Percentiles rank a stretch among this genome's conserved stretches.
Evolutionary conservation across 1,284 basidiomycete species (phyloP).

Genomic region (Cutaneotrichosporon daszewskae): DNA sequence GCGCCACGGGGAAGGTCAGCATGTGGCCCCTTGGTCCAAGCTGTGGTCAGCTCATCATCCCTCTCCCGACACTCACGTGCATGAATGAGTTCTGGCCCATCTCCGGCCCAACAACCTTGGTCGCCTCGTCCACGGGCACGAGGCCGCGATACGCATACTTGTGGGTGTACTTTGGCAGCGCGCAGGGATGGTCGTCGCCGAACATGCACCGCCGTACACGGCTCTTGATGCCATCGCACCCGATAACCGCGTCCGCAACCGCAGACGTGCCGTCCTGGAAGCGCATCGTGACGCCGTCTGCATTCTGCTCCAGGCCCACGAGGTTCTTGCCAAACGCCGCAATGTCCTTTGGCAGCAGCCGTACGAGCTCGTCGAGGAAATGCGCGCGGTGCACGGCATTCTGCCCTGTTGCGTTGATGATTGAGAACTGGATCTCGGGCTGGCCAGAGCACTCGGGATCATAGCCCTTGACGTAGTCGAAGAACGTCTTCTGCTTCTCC

Average conservation of each 20-base stretch:
- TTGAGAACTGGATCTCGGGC: constrained; percentile 10
- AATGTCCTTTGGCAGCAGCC: constrained; percentile 7
- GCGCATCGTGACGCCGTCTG: constrained; percentile 1
- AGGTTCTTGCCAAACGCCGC: constrained; percentile 15
- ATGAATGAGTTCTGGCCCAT: constrained; percentile 17
- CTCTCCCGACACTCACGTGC: constrained; percentile 7
- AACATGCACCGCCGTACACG: constrained; percentile 8
- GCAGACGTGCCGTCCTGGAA: constrained; percentile 17
- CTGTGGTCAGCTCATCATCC: constrained; percentile 4
- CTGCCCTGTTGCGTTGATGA: constrained; percentile 9
- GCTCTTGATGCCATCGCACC: constrained; percentile 21
- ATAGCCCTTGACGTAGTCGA: constrained; percentile 16
- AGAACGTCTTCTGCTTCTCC: constrained; percentile 7
- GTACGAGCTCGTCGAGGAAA: constrained; percentile 21
- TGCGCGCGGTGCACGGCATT: constrained; percentile 20
- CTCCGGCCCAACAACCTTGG: constrained; percentile 12
- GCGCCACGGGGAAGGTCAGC: constrained; percentile 18
- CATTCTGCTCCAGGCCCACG: neutral
- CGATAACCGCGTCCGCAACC: constrained; percentile 9
- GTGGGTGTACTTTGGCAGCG: constrained; percentile 13
- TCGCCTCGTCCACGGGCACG: constrained; percentile 13
- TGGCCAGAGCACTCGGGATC: neutral
- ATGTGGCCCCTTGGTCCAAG: constrained; percentile 18
- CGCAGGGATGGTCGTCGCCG: constrained; percentile 12
- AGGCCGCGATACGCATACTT: constrained; percentile 23